Conservation (phyloP, 2,329 filamentous ascomycete species). For the Gliomastix tumulicola region DNA sequence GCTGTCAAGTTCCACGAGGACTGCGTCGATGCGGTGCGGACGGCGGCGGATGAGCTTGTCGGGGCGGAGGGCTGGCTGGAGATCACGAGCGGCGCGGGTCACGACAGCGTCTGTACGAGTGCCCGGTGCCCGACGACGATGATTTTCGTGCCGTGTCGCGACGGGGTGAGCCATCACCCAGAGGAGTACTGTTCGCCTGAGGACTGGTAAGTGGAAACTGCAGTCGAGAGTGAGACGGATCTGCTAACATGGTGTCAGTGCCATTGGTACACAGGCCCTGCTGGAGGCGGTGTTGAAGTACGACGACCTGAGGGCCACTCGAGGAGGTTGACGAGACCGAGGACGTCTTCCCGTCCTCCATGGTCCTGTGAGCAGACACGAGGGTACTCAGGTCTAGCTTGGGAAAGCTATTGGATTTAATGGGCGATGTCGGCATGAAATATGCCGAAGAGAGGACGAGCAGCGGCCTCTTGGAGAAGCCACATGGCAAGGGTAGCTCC, state of each 20-base stretch:
- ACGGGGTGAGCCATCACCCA: constrained; percentile 28
- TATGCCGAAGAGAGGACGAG: too few relatives aligned
- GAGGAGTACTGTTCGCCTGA: constrained; percentile 25
- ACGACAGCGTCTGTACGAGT: constrained; percentile 28
- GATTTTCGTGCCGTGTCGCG: constrained; percentile 27
- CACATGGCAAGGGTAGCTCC: too few relatives aligned
- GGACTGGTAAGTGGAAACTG: constrained; percentile 16
- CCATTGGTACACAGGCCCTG: constrained; percentile 17
- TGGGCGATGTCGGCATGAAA: too few relatives aligned
- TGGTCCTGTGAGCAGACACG: too few relatives aligned
- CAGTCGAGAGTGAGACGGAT: neutral
- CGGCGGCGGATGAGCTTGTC: constrained; percentile 47
- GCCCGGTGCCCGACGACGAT: constrained; percentile 24
- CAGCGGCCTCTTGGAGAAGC: too few relatives aligned
- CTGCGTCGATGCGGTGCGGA: constrained; percentile 57
- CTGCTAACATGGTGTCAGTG: constrained; percentile 6
- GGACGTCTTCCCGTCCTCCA: too few relatives aligned
- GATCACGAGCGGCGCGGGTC: constrained; percentile 28
- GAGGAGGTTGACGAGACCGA: too few relatives aligned
- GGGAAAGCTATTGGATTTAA: too few relatives aligned
- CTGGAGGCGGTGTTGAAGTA: constrained; percentile 14
- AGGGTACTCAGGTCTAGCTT: too few relatives aligned
- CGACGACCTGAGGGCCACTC: constrained; percentile 2
- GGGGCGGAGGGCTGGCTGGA: constrained; percentile 29
- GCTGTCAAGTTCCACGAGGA: constrained; percentile 58